A percentile compares a stretch with the other conserved stretches of the same genome.
phyloP scores from a whole-genome alignment of 345 rosid species.

The Sonneratia alba region DNA sequence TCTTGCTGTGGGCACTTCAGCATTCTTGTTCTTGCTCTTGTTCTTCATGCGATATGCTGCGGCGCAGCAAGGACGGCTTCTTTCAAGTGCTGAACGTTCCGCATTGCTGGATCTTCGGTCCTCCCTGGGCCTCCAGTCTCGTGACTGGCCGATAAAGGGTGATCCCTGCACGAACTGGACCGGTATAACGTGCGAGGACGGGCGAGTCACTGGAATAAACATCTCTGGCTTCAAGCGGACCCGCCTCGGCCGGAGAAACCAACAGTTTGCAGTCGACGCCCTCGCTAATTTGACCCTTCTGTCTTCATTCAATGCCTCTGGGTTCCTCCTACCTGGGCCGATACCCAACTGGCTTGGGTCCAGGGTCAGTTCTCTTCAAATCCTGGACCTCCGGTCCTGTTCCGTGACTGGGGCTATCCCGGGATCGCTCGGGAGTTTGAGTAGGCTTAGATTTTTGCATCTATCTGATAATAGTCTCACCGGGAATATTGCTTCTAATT shows the following conservation, averaged over 20 bases:
- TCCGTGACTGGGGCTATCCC: conserved; percentile 42
- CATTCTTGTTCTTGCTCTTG: not conserved
- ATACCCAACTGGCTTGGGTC: conserved; percentile 60
- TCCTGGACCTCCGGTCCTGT: conserved; percentile 57
- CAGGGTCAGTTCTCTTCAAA: conserved; percentile 26
- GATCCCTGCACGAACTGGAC: conserved; percentile 49
- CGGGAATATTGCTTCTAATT: conserved; percentile 28
- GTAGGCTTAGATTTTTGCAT: conserved; percentile 25
- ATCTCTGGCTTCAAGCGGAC: conserved; percentile 55
- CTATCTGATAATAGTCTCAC: conserved; percentile 37
- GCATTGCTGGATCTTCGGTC: conserved; percentile 61
- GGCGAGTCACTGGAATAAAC: conserved; percentile 34
- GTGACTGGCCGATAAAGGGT: conserved; percentile 51
- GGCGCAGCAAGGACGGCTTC: conserved; percentile 23
- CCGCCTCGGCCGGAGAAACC: conserved; percentile 36
- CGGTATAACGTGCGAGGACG: conserved; percentile 39
- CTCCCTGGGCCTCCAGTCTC: conserved; percentile 46
- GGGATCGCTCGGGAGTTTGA: conserved; percentile 39
- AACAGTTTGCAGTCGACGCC: conserved; percentile 42
- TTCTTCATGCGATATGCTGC: conserved; percentile 18
- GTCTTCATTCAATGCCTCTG: conserved; percentile 50
- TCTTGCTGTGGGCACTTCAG: not conserved
- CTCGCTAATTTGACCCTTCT: conserved; percentile 39
- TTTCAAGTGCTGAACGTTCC: conserved; percentile 24
- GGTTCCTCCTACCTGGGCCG: conserved; percentile 48